phyloP scores from a whole-genome alignment of 495 filamentous ascomycete genomes.

The Daldinia concentrica region DNA sequence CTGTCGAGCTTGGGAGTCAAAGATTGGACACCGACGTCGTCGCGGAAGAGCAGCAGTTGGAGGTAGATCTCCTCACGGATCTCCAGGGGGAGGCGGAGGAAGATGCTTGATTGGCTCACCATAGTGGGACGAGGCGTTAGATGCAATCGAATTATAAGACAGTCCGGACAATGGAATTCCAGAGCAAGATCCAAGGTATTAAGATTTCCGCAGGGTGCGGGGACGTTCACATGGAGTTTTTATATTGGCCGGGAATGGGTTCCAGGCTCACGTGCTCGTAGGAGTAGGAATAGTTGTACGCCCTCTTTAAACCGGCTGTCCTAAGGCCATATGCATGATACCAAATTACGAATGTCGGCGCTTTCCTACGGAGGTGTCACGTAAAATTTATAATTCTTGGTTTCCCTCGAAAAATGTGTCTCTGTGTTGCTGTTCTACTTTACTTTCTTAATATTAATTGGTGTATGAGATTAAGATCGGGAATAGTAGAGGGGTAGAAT shows the following conservation, averaged over 20 bases:
- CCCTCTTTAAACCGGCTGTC: background rate
- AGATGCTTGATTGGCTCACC: constrained; percentile 4
- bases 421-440: background rate
- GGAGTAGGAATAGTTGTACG: background rate
- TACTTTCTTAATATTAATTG: background rate
- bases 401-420: background rate
- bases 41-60: constrained; percentile 1
- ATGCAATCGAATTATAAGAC: background rate
- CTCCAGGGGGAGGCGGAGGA: constrained; percentile 10
- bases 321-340: background rate
- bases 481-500: background rate
- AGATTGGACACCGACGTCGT: constrained; percentile 2
- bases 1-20: background rate
- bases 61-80: constrained; percentile 13
- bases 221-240: background rate
- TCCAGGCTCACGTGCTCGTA: background rate
- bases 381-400: background rate
- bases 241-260: constrained; percentile 1
- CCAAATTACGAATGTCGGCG: background rate
- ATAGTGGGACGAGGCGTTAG: background rate
- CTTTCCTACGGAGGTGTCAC: background rate
- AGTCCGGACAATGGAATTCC: background rate
- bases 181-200: background rate
- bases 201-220: background rate
- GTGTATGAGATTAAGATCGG: background rate